These are phyloP conservation scores for Aspergillus sp. DNA, from an alignment of 2,329 filamentous ascomycete genomes.

Conservation along the genomic window DNA sequence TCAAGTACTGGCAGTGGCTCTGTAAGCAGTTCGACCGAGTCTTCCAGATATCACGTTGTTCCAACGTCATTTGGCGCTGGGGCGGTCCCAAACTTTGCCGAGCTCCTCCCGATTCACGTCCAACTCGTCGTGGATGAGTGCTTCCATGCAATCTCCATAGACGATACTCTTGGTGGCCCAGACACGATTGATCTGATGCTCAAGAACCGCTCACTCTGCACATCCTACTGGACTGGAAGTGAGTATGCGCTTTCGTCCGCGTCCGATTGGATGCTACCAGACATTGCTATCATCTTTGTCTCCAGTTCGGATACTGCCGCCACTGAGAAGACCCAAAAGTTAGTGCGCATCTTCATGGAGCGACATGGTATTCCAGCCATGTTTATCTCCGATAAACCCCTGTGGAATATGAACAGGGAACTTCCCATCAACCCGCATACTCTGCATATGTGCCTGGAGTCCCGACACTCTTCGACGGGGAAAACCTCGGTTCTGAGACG, in stretches of 20 bases:
- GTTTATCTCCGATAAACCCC: slow-evolving; percentile 43
- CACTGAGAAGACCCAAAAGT: slow-evolving; percentile 27
- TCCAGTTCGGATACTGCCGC: slow-evolving; percentile 32
- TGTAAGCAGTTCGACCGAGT: slow-evolving; percentile 35
- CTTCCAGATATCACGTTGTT: slow-evolving; percentile 48
- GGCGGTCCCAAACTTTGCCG: slow-evolving; percentile 45
- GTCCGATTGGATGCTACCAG: slow-evolving; percentile 42
- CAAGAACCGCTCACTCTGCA: slow-evolving; percentile 38
- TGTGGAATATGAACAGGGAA: slow-evolving; percentile 37
- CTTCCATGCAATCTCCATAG: slow-evolving; percentile 27
- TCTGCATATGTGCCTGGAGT: slow-evolving; percentile 44
- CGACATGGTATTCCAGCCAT: slow-evolving; percentile 44
- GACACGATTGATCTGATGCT: slow-evolving; percentile 36
- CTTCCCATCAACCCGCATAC: slow-evolving; percentile 37
- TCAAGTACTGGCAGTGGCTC: slow-evolving; percentile 35
- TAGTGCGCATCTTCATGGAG: slow-evolving; percentile 40
- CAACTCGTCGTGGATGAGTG: slow-evolving; percentile 50
- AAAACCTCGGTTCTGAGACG: slow-evolving; percentile 33
- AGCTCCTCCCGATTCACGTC: slow-evolving; percentile 47
- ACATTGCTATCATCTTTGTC: slow-evolving; percentile 46
- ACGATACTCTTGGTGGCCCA: slow-evolving; percentile 21
- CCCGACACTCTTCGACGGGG: slow-evolving; percentile 32
- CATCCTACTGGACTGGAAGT: slow-evolving; percentile 36
- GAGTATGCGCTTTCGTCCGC: slow-evolving; percentile 38
- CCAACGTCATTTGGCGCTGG: slow-evolving; percentile 47